Base-by-base conservation (phyloP, 257 asterid genomes). In the Salvia rosmarinus region DNA sequence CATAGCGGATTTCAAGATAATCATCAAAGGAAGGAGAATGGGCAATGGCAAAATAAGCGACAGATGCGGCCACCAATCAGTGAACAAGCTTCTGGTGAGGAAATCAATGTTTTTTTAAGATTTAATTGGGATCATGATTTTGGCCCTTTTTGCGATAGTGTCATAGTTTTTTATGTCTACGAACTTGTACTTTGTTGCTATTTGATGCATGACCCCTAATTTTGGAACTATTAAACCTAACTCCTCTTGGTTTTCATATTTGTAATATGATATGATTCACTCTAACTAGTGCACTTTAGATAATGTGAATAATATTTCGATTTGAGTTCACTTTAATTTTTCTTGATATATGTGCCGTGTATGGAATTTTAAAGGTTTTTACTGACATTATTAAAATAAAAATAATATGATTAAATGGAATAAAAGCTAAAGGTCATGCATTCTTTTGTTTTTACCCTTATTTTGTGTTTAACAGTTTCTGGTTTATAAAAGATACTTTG, bases 21-120 rank as follows among this genome's bases (percentile, higher is more conserved):
- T 13, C 66, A 17, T 59, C 66, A 59, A 35, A 16, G 67, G n/a
- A 25, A 16, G 28, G 65, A 59, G 46, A 59, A 16, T 34, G 25
- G 25, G n/a, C 44, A 34, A 14, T 34, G 44, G 44, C 20, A 59
- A 5, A 59, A 4, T 34, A 59, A 14, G 6, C 67, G 16, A 37
- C 62, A 25, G 19, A 13, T 25, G 62, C 19, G 5, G 40, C 62
- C 62, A 12, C 1, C 67, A 9, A 34, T 10, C n/a, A 35, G 67
- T 60, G 30, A 60, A 34, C 47, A 60, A 60, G 67, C 39, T n/a
- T 60, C 49, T 37, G 39, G 67, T 60, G 8, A 60, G 67, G 11
- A 59, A 37, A 16, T 13, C 4, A 25, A 56, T 4, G 0, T 25
- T 30, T 28, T 28, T 28, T 11, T 13, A 12, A 57, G 40, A 14